Evolutionary conservation across 2,329 filamentous ascomycete genomes (phyloP).

Genomic region (Monosporascus ibericus): DNA sequence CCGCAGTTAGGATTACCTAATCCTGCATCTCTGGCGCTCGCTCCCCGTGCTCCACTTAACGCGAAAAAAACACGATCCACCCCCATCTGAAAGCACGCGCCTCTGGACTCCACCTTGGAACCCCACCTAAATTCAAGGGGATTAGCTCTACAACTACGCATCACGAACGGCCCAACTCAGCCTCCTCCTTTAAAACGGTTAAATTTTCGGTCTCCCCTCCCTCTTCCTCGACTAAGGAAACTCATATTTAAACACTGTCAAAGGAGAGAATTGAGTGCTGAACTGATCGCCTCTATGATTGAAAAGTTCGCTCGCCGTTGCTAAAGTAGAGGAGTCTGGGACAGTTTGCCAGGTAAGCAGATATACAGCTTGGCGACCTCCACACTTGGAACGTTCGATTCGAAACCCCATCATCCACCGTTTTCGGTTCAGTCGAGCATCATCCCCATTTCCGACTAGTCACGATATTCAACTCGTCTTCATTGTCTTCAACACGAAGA

Average conservation of each 20-base stretch:
- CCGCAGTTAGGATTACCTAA: slow-evolving; percentile 1
- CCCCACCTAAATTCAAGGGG: too few relatives aligned
- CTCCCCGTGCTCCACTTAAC: neutral
- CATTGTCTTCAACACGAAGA: neutral
- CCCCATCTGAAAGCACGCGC: neutral
- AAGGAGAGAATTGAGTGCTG: neutral
- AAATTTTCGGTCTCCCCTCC: neutral
- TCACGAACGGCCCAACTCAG: neutral
- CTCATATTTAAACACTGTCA: too few relatives aligned
- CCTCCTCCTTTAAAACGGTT: neutral
- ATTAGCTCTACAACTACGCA: too few relatives aligned
- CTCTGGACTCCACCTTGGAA: too few relatives aligned
- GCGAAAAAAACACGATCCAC: neutral
- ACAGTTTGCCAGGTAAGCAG: neutral
- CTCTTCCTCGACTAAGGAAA: neutral
- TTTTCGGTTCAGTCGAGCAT: too few relatives aligned
- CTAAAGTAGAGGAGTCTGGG: neutral
- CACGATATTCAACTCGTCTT: too few relatives aligned
- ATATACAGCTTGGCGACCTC: neutral
- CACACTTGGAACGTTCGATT: neutral
- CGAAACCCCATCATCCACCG: too few relatives aligned
- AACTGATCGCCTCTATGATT: neutral
- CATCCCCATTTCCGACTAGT: too few relatives aligned
- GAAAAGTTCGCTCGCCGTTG: neutral
- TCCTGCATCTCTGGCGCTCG: slow-evolving; percentile 1